Percentiles rank a stretch among this genome's conserved stretches.
Conservation (phyloP, 2,329 filamentous ascomycete species). For the Dothistroma pini region DNA sequence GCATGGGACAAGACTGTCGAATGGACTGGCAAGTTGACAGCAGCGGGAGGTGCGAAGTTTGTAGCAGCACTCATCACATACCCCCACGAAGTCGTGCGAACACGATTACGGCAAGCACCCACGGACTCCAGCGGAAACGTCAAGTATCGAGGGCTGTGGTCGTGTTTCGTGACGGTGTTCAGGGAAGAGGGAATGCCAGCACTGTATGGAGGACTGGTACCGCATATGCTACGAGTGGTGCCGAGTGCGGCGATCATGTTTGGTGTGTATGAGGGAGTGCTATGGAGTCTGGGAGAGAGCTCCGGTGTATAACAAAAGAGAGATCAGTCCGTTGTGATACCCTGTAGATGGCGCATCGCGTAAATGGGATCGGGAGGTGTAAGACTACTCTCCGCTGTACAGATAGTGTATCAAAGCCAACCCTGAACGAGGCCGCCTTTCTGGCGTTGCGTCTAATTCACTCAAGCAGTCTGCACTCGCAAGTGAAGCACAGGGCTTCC, state of each 20-base stretch:
- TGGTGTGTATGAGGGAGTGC: slow-evolving; percentile 68
- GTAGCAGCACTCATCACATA: slow-evolving; percentile 82
- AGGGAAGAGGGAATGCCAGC: slow-evolving; percentile 82
- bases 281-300: slow-evolving; percentile 46
- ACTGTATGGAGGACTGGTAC: slow-evolving; percentile 86
- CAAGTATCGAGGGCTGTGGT: slow-evolving; percentile 84
- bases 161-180: slow-evolving; percentile 85
- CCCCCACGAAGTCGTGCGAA: slow-evolving; percentile 87
- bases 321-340: neutral
- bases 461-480: too few species aligned
- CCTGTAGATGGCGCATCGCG: neutral
- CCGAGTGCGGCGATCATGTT: slow-evolving; percentile 96
- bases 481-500: too few species aligned
- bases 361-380: neutral
- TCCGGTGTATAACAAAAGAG: slow-evolving; percentile 36
- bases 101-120: slow-evolving; percentile 81
- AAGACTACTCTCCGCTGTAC: neutral
- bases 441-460: too few species aligned
- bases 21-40: slow-evolving; percentile 74
- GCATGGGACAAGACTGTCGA: slow-evolving; percentile 71
- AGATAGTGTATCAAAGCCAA: too few species aligned
- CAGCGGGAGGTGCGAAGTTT: slow-evolving; percentile 81
- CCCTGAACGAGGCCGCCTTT: too few species aligned
- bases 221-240: slow-evolving; percentile 85
- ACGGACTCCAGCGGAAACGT: slow-evolving; percentile 49